These are phyloP conservation scores for Paramecium sonneborni DNA, from an alignment of 73 alveolate species.

Conservation along the genomic window DNA sequence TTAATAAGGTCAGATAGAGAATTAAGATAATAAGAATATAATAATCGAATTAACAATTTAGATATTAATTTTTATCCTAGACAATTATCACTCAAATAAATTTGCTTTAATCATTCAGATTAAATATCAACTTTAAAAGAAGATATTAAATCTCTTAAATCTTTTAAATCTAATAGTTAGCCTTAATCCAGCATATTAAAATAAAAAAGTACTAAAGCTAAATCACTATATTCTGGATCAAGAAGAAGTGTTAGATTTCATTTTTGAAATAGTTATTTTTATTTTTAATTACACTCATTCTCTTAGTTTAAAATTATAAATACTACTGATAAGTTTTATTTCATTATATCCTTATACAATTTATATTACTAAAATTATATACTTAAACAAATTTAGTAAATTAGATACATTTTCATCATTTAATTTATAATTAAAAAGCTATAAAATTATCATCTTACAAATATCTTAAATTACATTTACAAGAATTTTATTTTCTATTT, in stretches of 20 bases:
- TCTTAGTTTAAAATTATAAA: background rate
- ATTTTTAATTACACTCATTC: background rate
- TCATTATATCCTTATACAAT: background rate
- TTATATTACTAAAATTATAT: background rate
- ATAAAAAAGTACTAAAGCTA: background rate
- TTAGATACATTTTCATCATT: background rate
- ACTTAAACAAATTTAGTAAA: background rate
- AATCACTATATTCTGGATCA: background rate
- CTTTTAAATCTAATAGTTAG: background rate
- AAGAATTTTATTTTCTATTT: background rate
- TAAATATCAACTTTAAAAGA: background rate
- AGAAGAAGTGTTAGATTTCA: conserved; percentile 4
- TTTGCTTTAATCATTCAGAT: background rate
- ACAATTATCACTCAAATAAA: background rate
- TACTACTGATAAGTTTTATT: background rate
- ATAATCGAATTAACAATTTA: background rate
- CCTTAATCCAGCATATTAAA: background rate
- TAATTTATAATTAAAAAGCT: background rate
- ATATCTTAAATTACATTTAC: background rate
- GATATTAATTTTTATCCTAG: background rate
- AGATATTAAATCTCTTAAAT: conserved; percentile 1
- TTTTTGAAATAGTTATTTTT: background rate
- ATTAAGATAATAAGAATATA: background rate
- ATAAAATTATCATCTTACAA: background rate
- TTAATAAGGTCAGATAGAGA: background rate